Base-by-base conservation (phyloP, 176 grass and related monocot genomes). In the Melocanna baccifera region DNA sequence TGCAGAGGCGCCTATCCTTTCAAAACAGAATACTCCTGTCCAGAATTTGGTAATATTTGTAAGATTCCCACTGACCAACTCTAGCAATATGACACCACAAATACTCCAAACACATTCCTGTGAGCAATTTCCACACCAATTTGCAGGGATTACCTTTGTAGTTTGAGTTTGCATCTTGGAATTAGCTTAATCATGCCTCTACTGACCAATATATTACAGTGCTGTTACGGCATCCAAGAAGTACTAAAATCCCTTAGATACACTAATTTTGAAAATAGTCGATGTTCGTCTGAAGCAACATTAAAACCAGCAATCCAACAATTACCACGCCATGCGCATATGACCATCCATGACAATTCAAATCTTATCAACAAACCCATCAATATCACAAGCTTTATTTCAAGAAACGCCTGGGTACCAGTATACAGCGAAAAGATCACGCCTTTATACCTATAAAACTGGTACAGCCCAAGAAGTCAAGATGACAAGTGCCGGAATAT, bases 371-470 rank as follows among this genome's bases (percentile, higher is more conserved):
- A 42, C 8, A 84, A 57, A 42, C 16, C 28, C n/a, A 70, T 43
- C 30, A 34, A 75, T 1, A 69, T 23, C 51, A 34, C 50, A 69
- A 75, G 32, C 70, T 87, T 90, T 87, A 87, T 84, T 86, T 40
- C 42, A 46, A 23, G 42, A 23, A 90, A 78, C 43, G 39, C 25
- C 20, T 67, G 34, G 10, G 43, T 9, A 87, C 12, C 23, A 83
- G 80, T 75, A 87, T 83, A 84, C 51, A 81, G 7, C 25, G 28
- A 57, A 79, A 82, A n/a, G 16, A 59, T 30, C 65, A 74, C 29
- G 16, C 12, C 3, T 69, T 75, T 79, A 30, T 69, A 63, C 51
- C 30, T 23, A 86, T 7, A 70, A 57, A 73, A 51, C 79, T 48
- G 30, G 75, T 41, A 83, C 22, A 41, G 6, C 62, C 62, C 26